Conservation (phyloP, 2,329 filamentous ascomycete genomes). For the Lachnellula arida region DNA sequence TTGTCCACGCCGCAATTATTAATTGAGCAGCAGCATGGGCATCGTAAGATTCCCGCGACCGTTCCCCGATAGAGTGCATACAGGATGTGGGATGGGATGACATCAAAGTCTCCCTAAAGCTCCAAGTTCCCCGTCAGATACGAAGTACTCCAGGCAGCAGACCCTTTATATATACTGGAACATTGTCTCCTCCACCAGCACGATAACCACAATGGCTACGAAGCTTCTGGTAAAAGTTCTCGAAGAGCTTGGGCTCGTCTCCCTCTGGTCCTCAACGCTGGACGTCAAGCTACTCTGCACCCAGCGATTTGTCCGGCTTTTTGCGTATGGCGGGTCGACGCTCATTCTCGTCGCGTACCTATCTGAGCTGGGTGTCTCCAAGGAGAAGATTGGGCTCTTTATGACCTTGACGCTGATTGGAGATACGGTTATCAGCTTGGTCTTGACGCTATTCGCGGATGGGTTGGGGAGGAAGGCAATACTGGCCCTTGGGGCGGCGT, state of each 20-base stretch:
- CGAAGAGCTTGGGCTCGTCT: constrained; percentile 42
- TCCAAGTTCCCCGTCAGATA: background rate
- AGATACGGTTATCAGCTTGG: constrained; percentile 54
- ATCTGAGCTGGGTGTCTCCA: constrained; percentile 43
- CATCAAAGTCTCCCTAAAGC: background rate
- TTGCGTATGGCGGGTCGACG: constrained; percentile 57
- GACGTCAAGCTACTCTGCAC: constrained; percentile 55
- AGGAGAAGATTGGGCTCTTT: constrained; percentile 54
- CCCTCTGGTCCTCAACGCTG: constrained; percentile 37
- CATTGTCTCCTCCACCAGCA: background rate
- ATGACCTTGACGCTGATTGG: constrained; percentile 61
- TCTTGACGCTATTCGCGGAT: constrained; percentile 56
- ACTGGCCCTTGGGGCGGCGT: constrained; percentile 47
- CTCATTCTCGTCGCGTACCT: constrained; percentile 55
- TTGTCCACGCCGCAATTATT: too few species aligned
- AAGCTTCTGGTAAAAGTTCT: constrained; percentile 18
- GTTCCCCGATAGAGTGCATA: background rate
- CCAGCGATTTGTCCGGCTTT: constrained; percentile 57
- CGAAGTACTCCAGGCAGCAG: background rate
- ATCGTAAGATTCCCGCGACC: background rate
- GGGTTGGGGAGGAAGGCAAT: constrained; percentile 49
- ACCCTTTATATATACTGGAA: background rate
- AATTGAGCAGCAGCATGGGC: background rate
- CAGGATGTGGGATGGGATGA: background rate
- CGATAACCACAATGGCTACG: constrained; percentile 18